These are phyloP conservation scores for Geotrichum carabidarum DNA, from an alignment of 1,139 yeast genomes.

Conservation along the genomic window DNA sequence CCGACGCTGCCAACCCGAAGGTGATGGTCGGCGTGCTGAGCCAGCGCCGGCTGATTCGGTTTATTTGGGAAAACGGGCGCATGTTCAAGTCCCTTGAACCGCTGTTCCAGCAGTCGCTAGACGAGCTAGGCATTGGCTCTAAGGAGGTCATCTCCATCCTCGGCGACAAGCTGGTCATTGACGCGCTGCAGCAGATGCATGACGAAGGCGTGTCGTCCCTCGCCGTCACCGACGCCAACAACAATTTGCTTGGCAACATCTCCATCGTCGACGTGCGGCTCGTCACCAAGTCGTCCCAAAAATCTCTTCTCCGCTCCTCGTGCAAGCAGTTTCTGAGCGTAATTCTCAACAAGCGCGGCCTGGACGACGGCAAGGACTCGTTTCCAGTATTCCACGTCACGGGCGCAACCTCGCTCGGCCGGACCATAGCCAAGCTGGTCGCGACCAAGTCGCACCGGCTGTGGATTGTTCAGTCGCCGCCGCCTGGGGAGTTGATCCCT, in stretches of 20 bases:
- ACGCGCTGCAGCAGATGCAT: constrained; percentile 83
- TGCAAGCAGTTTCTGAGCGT: constrained; percentile 85
- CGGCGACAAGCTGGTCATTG: constrained; percentile 82
- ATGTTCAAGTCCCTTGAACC: constrained; percentile 76
- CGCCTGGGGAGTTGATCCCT: constrained; percentile 13
- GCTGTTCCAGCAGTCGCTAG: constrained; percentile 59
- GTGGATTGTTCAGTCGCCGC: constrained; percentile 71
- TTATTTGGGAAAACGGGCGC: constrained; percentile 88
- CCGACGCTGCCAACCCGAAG: constrained; percentile 46
- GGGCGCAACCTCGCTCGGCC: constrained; percentile 68
- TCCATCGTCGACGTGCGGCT: constrained; percentile 89
- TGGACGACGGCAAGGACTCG: constrained; percentile 91
- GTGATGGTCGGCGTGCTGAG: constrained; percentile 63
- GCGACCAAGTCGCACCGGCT: constrained; percentile 91
- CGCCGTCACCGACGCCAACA: constrained; percentile 83
- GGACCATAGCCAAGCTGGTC: constrained; percentile 89
- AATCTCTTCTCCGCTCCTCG: constrained; percentile 70
- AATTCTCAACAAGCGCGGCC: constrained; percentile 79
- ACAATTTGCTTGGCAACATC: constrained; percentile 79
- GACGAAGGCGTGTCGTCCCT: constrained; percentile 77
- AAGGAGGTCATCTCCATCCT: constrained; percentile 64
- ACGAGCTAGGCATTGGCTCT: constrained; percentile 66
- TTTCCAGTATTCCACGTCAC: constrained; percentile 94
- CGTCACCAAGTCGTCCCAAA: constrained; percentile 76
- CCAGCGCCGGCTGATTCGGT: constrained; percentile 77